Evolutionary conservation across 2,329 filamentous ascomycete species (phyloP).

Genomic region (Aspergillus floridensis): DNA sequence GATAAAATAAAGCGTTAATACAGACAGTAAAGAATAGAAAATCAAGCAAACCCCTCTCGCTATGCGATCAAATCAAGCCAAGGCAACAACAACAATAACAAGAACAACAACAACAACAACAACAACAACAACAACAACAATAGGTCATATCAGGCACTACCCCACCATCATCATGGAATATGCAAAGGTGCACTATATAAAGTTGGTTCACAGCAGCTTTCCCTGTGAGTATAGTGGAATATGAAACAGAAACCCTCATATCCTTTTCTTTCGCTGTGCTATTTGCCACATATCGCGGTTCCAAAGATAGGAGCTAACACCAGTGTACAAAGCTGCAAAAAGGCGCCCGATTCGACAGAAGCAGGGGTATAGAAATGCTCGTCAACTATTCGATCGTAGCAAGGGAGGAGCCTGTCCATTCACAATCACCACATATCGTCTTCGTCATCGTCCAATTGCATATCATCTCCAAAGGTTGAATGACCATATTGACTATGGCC

Average conservation of each 20-base stretch:
- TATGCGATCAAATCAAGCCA: slow-evolving; percentile 38
- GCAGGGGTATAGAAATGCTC: slow-evolving; percentile 32
- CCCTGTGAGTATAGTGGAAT: slow-evolving; percentile 8
- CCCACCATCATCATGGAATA: slow-evolving; percentile 11
- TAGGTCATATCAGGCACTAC: slow-evolving; percentile 15
- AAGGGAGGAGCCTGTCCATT: slow-evolving; percentile 19
- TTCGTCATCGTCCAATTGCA: slow-evolving; percentile 44
- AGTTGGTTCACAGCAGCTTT: slow-evolving; percentile 13
- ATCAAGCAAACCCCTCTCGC: slow-evolving; percentile 35
- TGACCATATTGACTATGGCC: slow-evolving; percentile 41
- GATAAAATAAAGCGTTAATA: slow-evolving; percentile 9
- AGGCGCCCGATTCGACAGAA: slow-evolving; percentile 26
- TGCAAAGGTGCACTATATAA: slow-evolving; percentile 21
- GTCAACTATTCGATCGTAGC: slow-evolving; percentile 27
- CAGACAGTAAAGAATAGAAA: slow-evolving; percentile 14
- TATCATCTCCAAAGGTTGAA: slow-evolving; percentile 42
- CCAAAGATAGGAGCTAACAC: slow-evolving; percentile 10
- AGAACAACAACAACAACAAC: slow-evolving; percentile 4
- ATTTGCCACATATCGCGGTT: slow-evolving; percentile 1
- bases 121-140: slow-evolving; percentile 12
- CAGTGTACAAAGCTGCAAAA: slow-evolving; percentile 31
- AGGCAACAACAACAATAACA: slow-evolving; percentile 11
- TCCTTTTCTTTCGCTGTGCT: slow-evolving; percentile 7
- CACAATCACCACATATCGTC: slow-evolving; percentile 50
- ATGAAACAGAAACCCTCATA: slow-evolving; percentile 6